Evolutionary conservation across 306 rosid genomes (phyloP), one percentile per base, ranked within the genome.

Genomic region (Lablab purpureus): DNA sequence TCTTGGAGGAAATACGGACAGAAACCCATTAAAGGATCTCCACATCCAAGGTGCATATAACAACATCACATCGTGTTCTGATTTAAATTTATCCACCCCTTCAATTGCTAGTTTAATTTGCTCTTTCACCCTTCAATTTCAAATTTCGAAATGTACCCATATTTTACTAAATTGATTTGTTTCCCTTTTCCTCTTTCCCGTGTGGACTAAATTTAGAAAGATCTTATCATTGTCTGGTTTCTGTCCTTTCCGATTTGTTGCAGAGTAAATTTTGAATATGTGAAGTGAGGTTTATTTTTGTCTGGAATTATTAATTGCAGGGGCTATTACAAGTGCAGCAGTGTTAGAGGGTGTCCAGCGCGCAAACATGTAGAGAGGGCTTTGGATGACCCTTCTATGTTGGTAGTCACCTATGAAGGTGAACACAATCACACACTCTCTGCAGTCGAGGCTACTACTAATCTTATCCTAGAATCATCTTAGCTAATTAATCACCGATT

Each of bases 1-100:
- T 93, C 97, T 4, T 93, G 97, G 97, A 86, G 97, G 58, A 93
- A 93, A 80, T 93, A 93, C 40, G 97, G 97, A 17, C 97, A 93
- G 78, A 93, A 93, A 79, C 96, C 97, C 64, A 93, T 93, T 22
- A 93, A 93, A 83, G 97, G 97, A 7, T 93, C 97, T 37, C 97
- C 96, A 51, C 90, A 93, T 78, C 97, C 97, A n/a, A 89, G 97
- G 97, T 91, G 85, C 9, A 34, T 45, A 3, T 36, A 5, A 25
- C 45, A 22, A 41, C 25, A 18, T 23, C 40, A 46, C 56, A 68
- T 36, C 14, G 3, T n/a, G n/a, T 64, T 64, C 23, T 76, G 64
- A 62, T 74, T 63, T 45, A 25, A 80, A 73, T 71, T n/a, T 2
- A 7, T 51, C 3, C 58, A n/a, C 58, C 58, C 19, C 54, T 49